Conservation (phyloP, 345 rosid genomes). For the Populus davidiana region DNA sequence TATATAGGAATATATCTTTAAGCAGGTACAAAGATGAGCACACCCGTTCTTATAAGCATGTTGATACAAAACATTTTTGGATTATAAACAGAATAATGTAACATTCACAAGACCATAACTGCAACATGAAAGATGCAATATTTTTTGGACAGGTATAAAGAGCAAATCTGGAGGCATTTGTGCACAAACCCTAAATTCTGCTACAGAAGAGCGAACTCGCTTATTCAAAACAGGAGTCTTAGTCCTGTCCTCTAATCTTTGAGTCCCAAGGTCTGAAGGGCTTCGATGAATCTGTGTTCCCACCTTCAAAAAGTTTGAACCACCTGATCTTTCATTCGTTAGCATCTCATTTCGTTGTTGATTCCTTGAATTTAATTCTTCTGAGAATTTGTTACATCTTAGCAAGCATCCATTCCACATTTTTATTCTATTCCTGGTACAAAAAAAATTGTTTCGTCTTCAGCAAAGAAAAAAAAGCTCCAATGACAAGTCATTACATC, state of each 20-base stretch:
- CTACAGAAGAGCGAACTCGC: slow-evolving; percentile 47
- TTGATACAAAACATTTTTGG: not conserved
- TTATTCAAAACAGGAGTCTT: slow-evolving; percentile 46
- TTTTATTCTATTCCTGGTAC: slow-evolving; percentile 41
- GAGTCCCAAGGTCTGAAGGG: slow-evolving; percentile 41
- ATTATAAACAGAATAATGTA: not conserved
- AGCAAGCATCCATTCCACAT: slow-evolving; percentile 35
- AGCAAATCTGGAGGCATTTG: not conserved
- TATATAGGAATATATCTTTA: not conserved
- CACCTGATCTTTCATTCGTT: slow-evolving; percentile 41
- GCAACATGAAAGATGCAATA: not conserved
- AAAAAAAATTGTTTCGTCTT: slow-evolving; percentile 8
- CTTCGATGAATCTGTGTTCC: slow-evolving; percentile 40
- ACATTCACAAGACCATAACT: not conserved
- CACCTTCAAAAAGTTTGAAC: slow-evolving; percentile 36
- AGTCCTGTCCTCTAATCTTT: slow-evolving; percentile 49
- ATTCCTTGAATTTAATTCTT: slow-evolving; percentile 38
- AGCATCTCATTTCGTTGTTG: slow-evolving; percentile 40
- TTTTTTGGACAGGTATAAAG: not conserved
- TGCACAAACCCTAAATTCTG: slow-evolving; percentile 53
- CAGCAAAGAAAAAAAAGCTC: not conserved
- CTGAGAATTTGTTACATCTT: slow-evolving; percentile 34
- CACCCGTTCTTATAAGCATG: not conserved
- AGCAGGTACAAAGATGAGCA: not conserved
- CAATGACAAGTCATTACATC: slow-evolving; percentile 1